phyloP scores from a whole-genome alignment of 2,329 filamentous ascomycete species.

The Neofusicoccum cordaticola region DNA sequence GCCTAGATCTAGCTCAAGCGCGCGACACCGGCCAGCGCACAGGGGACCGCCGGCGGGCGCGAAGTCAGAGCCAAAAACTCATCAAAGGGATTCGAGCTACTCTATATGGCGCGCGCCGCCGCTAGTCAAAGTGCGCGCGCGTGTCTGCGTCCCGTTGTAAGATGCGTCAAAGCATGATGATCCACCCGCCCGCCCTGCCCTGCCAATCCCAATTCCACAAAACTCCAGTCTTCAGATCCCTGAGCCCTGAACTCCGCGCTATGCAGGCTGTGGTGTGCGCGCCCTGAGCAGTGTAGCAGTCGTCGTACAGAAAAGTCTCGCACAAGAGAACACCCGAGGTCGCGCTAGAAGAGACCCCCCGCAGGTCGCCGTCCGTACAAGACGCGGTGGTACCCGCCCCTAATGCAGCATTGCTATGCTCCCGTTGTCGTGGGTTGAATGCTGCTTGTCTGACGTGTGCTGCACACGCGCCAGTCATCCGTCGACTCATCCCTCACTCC shows the following conservation, averaged over 20 bases:
- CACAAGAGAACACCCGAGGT: background rate
- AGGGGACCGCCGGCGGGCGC: background rate
- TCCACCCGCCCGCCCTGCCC: constrained; percentile 4
- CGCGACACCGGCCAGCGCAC: background rate
- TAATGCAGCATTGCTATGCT: background rate
- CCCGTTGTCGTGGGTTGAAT: background rate
- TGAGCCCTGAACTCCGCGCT: constrained; percentile 13
- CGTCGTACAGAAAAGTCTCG: constrained; percentile 6
- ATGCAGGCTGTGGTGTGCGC: constrained; percentile 5
- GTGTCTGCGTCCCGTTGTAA: background rate
- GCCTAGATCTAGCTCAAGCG: background rate
- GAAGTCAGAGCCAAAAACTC: background rate
- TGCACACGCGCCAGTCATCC: background rate
- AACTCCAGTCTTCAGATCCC: constrained; percentile 12
- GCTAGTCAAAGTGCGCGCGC: background rate
- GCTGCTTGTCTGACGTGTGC: background rate
- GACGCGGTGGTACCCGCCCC: background rate
- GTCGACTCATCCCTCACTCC: background rate
- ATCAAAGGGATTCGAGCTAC: constrained; percentile 10
- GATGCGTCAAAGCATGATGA: constrained; percentile 8
- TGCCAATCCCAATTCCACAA: constrained; percentile 10
- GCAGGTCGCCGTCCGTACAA: background rate
- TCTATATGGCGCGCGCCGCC: background rate
- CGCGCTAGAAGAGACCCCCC: background rate
- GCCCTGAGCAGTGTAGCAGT: background rate